These are phyloP conservation scores for Nematocida major DNA, from an alignment of 371 early-diverging fungal genomes.

Conservation along the genomic window DNA sequence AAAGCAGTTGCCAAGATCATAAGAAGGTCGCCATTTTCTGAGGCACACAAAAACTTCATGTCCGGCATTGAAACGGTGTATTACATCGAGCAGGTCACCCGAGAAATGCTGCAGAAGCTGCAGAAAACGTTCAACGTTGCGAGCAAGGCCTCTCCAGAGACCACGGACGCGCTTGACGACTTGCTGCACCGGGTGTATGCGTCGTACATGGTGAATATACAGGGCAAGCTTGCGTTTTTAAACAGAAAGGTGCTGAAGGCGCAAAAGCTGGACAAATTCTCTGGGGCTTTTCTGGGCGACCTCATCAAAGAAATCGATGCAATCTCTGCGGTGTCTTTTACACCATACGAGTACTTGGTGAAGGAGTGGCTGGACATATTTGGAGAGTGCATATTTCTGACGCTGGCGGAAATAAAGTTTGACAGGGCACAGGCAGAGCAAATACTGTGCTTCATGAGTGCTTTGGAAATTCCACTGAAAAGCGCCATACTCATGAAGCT, in stretches of 20 bases:
- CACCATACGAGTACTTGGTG: constrained; percentile 6
- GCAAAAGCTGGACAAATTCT: neutral
- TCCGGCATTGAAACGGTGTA: constrained; percentile 40
- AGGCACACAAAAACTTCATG: constrained; percentile 23
- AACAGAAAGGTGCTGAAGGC: neutral
- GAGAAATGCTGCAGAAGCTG: constrained; percentile 30
- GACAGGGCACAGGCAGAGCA: neutral
- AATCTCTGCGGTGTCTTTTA: neutral
- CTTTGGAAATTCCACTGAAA: constrained; percentile 36
- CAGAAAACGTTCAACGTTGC: constrained; percentile 14
- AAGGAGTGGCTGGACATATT: constrained; percentile 44
- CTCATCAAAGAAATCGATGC: constrained; percentile 10
- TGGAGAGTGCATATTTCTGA: constrained; percentile 19
- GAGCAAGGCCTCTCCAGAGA: neutral
- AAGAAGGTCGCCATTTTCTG: constrained; percentile 3
- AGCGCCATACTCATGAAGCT: neutral
- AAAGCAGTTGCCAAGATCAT: constrained; percentile 10
- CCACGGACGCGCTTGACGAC: constrained; percentile 15
- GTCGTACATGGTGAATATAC: constrained; percentile 2
- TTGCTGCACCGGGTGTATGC: constrained; percentile 12
- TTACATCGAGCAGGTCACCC: constrained; percentile 16
- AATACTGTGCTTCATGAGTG: constrained; percentile 30
- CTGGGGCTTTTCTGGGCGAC: neutral
- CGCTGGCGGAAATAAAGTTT: neutral
- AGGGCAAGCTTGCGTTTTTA: constrained; percentile 4